A percentile compares a stretch with the other conserved stretches of the same genome.
Evolutionary conservation across 352 stramenopile genomes (phyloP).

Genomic region (Pythium chondricola): DNA sequence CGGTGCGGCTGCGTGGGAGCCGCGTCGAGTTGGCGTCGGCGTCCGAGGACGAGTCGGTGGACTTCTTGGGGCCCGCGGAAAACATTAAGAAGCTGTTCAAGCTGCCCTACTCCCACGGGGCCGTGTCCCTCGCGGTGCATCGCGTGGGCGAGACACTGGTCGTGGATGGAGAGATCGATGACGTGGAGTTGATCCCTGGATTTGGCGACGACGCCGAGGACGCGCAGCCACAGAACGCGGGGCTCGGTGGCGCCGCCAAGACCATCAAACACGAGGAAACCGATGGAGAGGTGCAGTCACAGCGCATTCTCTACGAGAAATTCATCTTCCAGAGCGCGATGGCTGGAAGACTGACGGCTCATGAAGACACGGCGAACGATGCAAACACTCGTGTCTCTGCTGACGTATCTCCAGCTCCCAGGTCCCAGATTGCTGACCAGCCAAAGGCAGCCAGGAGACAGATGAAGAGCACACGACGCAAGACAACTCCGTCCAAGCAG

Average conservation of each 20-base stretch:
- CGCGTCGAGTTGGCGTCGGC: constrained; percentile 66
- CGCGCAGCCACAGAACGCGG: background rate
- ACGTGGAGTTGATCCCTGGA: constrained; percentile 53
- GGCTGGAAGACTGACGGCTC: constrained; percentile 21
- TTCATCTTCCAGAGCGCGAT: constrained; percentile 82
- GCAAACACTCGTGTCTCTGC: too few relatives aligned
- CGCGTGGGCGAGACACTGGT: constrained; percentile 72
- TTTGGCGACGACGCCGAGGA: constrained; percentile 57
- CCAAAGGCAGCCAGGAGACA: background rate
- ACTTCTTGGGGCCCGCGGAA: constrained; percentile 77
- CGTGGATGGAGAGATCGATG: constrained; percentile 72
- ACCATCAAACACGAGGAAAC: constrained; percentile 46
- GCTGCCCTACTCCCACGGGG: constrained; percentile 70
- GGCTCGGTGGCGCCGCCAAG: constrained; percentile 33
- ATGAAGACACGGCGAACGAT: background rate
- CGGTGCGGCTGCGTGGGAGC: constrained; percentile 53
- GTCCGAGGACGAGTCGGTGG: constrained; percentile 58
- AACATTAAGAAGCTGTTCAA: constrained; percentile 88
- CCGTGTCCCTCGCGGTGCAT: constrained; percentile 79
- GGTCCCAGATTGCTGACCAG: background rate
- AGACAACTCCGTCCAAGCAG: background rate
- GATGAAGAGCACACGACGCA: background rate
- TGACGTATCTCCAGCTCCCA: too few relatives aligned
- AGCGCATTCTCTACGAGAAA: constrained; percentile 75
- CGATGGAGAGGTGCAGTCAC: constrained; percentile 31